A percentile compares a stretch with the other conserved stretches of the same genome.
Conservation (phyloP, 441 rosid species). For the Jatropha multifida region DNA sequence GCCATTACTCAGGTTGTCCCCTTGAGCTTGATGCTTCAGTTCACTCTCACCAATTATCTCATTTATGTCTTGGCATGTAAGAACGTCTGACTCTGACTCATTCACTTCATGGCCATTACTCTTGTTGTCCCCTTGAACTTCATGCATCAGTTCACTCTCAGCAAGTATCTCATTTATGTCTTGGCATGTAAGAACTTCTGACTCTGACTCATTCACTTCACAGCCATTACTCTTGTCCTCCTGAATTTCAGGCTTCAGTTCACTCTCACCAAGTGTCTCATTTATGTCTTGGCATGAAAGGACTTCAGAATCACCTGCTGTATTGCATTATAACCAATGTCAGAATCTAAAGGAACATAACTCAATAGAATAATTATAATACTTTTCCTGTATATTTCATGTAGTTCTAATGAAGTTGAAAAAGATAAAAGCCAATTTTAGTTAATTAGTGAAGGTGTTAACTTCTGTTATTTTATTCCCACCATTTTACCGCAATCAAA, state of each 20-base stretch:
- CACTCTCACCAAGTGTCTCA: neutral
- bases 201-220: neutral
- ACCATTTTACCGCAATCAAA: neutral
- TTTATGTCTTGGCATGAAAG: slow-evolving; percentile 32
- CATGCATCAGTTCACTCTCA: no score
- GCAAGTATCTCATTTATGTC: slow-evolving; percentile 24
- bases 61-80: slow-evolving; percentile 32
- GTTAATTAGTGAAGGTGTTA: neutral
- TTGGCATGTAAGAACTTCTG: slow-evolving; percentile 21
- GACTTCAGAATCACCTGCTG: slow-evolving; percentile 31
- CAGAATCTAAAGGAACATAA: neutral
- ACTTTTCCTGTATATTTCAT: neutral
- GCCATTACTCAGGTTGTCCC: slow-evolving; percentile 13
- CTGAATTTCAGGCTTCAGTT: no score
- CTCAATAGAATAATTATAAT: no score
- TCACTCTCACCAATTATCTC: neutral
- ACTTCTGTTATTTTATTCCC: neutral
- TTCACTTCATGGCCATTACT: no score
- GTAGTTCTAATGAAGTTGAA: no score
- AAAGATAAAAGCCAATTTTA: neutral
- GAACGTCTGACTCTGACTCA: slow-evolving; percentile 11
- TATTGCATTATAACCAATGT: slow-evolving; percentile 14
- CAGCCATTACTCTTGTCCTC: no score
- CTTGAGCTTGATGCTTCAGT: neutral
- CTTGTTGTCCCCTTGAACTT: neutral